Conservation (phyloP, 176 grass and related monocot species). For the Stipa capillata region DNA sequence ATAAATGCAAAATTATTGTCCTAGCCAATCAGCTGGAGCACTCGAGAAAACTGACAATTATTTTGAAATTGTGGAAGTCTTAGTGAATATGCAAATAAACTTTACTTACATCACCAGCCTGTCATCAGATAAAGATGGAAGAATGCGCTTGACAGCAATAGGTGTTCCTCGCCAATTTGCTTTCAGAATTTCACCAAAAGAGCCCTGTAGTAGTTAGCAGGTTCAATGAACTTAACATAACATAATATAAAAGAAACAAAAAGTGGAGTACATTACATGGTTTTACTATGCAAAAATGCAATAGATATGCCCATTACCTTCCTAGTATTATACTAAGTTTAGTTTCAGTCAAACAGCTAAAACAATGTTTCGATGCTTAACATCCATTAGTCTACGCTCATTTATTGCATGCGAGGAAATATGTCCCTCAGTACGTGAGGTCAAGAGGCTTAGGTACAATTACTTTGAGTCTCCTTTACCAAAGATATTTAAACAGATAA, state of each 20-base stretch:
- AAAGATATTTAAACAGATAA: background rate
- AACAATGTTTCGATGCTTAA: background rate
- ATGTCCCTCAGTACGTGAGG: background rate
- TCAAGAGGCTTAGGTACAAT: background rate
- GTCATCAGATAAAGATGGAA: slow-evolving; percentile 95
- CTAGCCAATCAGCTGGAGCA: background rate
- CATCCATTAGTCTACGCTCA: background rate
- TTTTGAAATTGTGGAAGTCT: background rate
- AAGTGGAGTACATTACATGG: background rate
- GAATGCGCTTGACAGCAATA: slow-evolving; percentile 97
- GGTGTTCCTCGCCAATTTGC: slow-evolving; percentile 98
- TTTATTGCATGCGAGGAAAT: background rate
- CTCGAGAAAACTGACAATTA: background rate
- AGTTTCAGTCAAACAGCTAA: background rate
- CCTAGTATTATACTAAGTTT: background rate
- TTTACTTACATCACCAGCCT: slow-evolving; percentile 83
- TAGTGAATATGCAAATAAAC: background rate
- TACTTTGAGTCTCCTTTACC: background rate
- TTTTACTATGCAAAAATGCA: background rate
- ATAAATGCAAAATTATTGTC: background rate
- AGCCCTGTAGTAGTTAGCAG: slow-evolving; percentile 56
- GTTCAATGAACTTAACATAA: slow-evolving; percentile 23
- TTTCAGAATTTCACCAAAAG: slow-evolving; percentile 99
- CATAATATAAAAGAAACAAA: background rate
- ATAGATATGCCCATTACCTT: background rate